Conservation (phyloP, 768 basidiomycete genomes). For the Galerina marginata region DNA sequence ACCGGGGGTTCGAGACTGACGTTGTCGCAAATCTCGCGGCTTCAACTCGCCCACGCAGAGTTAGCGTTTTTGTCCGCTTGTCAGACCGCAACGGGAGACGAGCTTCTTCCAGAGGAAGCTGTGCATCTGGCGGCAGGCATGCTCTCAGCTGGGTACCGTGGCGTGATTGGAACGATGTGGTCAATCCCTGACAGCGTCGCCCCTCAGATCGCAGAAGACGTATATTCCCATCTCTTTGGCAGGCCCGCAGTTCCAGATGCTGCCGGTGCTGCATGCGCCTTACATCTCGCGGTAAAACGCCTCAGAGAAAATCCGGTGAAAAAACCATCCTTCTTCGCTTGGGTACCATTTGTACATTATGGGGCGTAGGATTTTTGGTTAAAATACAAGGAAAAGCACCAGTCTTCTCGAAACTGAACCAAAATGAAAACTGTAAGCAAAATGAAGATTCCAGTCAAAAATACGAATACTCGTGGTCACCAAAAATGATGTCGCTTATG, state of each 20-base stretch:
- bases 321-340: constrained; percentile 2
- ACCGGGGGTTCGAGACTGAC: background rate
- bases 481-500: too few species aligned
- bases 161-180: constrained; percentile 14
- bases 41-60: constrained; percentile 1
- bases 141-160: constrained; percentile 6
- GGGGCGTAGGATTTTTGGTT: background rate
- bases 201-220: constrained; percentile 1
- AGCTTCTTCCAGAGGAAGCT: constrained; percentile 11
- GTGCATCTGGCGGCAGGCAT: constrained; percentile 7
- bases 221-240: background rate
- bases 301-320: background rate
- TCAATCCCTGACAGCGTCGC: constrained; percentile 2
- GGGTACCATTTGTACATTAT: constrained; percentile 11
- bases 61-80: constrained; percentile 10
- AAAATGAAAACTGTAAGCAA: too few species aligned
- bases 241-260: background rate
- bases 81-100: constrained; percentile 11
- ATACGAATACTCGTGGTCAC: too few species aligned
- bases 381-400: too few species aligned
- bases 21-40: background rate
- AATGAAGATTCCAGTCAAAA: too few species aligned
- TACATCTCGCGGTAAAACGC: background rate
- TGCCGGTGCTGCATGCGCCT: background rate
- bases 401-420: too few species aligned